These are phyloP conservation scores for Seminavis robusta DNA, from an alignment of 108 stramenopile genomes.

Conservation along the genomic window DNA sequence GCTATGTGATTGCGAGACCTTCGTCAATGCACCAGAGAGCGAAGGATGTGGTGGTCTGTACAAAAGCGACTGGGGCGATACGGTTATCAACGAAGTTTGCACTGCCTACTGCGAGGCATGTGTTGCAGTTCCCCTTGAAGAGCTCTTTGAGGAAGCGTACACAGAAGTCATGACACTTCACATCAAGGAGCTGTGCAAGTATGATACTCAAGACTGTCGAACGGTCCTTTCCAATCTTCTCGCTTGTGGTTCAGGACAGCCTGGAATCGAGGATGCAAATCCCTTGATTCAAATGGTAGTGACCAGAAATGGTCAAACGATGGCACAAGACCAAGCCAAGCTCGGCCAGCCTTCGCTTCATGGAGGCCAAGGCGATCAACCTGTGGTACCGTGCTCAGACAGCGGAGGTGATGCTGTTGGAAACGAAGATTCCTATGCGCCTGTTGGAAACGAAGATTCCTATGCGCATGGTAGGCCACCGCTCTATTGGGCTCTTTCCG, in stretches of 20 bases:
- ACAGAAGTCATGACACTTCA: not conserved
- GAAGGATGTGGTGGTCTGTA: slow-evolving; percentile 23
- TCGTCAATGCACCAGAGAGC: slow-evolving; percentile 16
- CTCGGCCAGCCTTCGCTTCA: not conserved
- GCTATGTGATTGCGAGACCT: slow-evolving; percentile 20
- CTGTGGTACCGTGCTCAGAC: too few species aligned
- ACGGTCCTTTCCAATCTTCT: not conserved
- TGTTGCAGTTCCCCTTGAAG: not conserved
- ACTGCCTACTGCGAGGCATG: slow-evolving; percentile 2
- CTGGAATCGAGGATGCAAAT: not conserved
- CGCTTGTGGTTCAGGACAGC: not conserved
- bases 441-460: too few species aligned
- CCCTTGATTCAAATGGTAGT: not conserved
- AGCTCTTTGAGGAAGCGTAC: not conserved
- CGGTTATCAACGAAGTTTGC: slow-evolving; percentile 1
- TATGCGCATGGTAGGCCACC: too few species aligned
- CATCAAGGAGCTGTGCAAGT: not conserved
- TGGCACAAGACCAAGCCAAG: not conserved
- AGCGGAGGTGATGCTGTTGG: too few species aligned
- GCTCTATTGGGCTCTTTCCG: too few species aligned
- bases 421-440: too few species aligned
- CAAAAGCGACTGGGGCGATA: slow-evolving; percentile 9
- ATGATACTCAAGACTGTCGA: not conserved
- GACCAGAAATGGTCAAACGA: not conserved
- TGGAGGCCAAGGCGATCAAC: not conserved